Conservation (phyloP, 2,329 filamentous ascomycete genomes). For the Chrysoporthe puriensis region DNA sequence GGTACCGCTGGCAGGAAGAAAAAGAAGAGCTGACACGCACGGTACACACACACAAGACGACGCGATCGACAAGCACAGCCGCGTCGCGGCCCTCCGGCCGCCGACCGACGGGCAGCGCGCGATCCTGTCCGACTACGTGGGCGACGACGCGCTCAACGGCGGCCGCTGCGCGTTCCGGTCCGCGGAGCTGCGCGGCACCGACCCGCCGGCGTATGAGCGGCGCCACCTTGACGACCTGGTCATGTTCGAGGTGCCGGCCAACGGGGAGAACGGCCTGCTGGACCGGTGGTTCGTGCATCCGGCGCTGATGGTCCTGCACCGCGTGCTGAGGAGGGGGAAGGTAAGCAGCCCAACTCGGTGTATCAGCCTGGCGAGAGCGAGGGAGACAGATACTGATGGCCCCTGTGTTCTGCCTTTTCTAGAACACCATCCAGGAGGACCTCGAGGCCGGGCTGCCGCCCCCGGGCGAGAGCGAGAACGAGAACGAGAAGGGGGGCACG, state of each 20-base stretch:
- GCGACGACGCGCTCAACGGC: constrained; percentile 9
- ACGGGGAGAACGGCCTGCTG: constrained; percentile 6
- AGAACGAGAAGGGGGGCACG: not conserved
- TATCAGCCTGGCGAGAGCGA: not conserved
- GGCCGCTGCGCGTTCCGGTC: constrained; percentile 18
- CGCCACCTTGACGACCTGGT: constrained; percentile 18
- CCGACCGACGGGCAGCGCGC: constrained; percentile 15
- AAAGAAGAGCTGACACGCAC: not conserved
- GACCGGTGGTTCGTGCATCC: constrained; percentile 17
- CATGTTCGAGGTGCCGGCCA: constrained; percentile 15
- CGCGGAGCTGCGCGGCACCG: constrained; percentile 15
- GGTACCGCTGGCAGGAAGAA: not conserved
- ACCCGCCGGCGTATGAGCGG: constrained; percentile 18
- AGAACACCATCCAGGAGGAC: constrained; percentile 10
- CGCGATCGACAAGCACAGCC: constrained; percentile 15
- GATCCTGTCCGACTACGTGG: constrained; percentile 19
- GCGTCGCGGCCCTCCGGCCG: constrained; percentile 7
- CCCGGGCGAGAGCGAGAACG: not conserved
- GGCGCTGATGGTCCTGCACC: constrained; percentile 9
- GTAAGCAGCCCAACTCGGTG: not conserved
- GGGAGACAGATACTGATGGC: too few species aligned
- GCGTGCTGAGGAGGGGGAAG: not conserved
- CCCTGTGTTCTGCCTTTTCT: not conserved
- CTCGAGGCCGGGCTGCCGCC: not conserved
- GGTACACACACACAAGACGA: constrained; percentile 12